Evolutionary conservation across 2,329 filamentous ascomycete species (phyloP).

Genomic region (Alternaria triticimaculans): DNA sequence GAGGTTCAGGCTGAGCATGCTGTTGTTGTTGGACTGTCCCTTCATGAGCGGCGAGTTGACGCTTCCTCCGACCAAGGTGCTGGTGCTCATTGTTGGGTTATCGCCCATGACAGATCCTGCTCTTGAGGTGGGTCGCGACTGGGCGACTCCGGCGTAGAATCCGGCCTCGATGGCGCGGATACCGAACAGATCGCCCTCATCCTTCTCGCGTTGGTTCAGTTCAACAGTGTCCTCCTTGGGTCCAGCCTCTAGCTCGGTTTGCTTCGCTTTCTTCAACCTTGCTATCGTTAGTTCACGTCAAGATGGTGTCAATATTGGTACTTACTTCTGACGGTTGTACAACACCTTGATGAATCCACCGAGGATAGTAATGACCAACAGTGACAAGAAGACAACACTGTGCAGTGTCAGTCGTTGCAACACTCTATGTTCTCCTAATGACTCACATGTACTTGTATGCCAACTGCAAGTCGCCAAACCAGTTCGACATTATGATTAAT

Average conservation of each 20-base stretch:
- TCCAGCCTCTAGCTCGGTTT: slow-evolving; percentile 33
- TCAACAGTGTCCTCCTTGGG: slow-evolving; percentile 44
- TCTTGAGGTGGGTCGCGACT: slow-evolving; percentile 48
- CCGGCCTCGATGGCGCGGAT: slow-evolving; percentile 52
- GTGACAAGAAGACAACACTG: slow-evolving; percentile 44
- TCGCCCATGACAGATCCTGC: slow-evolving; percentile 37
- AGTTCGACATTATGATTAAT: slow-evolving; percentile 25
- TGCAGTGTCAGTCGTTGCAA: slow-evolving; percentile 10
- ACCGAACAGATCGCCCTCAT: slow-evolving; percentile 50
- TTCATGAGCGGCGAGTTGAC: slow-evolving; percentile 41
- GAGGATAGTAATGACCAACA: slow-evolving; percentile 41
- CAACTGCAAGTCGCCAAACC: slow-evolving; percentile 45
- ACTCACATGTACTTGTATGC: slow-evolving; percentile 49
- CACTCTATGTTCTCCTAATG: not conserved
- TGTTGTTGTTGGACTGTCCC: slow-evolving; percentile 40
- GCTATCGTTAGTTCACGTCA: slow-evolving; percentile 14
- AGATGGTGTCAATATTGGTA: not conserved
- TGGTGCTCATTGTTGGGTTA: slow-evolving; percentile 41
- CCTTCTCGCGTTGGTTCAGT: slow-evolving; percentile 45
- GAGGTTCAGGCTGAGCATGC: slow-evolving; percentile 43
- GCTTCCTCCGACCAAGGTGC: slow-evolving; percentile 44
- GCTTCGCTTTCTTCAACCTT: slow-evolving; percentile 42
- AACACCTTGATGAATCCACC: slow-evolving; percentile 46
- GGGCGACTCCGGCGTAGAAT: slow-evolving; percentile 50
- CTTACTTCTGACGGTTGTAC: slow-evolving; percentile 46